These are phyloP conservation scores for Botryotinia globosa DNA, from an alignment of 2,329 filamentous ascomycete genomes.

Conservation along the genomic window DNA sequence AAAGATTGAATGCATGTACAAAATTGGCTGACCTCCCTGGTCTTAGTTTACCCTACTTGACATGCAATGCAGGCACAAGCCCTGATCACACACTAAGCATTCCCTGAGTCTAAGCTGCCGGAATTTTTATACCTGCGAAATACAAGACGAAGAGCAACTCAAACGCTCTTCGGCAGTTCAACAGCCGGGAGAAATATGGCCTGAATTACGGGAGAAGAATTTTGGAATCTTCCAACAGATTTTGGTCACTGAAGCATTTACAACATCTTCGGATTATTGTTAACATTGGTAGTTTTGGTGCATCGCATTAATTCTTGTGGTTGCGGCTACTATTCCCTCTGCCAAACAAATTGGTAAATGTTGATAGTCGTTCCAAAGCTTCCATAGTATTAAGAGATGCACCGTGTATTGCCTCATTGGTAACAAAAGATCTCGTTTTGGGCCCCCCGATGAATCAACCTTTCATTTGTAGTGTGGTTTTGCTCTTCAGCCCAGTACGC, in stretches of 20 bases:
- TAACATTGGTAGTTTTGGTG: neutral
- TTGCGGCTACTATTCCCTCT: neutral
- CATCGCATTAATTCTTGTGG: neutral
- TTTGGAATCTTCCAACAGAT: neutral
- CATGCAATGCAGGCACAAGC: slow-evolving; percentile 9
- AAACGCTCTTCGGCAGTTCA: neutral
- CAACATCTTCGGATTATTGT: neutral
- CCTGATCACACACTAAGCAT: neutral
- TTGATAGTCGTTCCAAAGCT: slow-evolving; percentile 14
- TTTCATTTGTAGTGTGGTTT: slow-evolving; percentile 3
- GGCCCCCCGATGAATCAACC: neutral
- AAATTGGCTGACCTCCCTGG: neutral
- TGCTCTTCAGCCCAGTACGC: slow-evolving; percentile 5
- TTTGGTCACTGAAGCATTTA: neutral
- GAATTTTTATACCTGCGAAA: neutral
- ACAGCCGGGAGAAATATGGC: neutral
- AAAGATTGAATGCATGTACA: neutral
- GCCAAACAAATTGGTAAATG: slow-evolving; percentile 1
- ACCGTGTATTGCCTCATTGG: neutral
- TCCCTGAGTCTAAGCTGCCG: neutral
- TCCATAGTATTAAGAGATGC: neutral
- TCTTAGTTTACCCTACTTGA: neutral
- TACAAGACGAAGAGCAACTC: neutral
- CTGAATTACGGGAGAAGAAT: neutral
- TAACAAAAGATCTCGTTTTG: neutral